Base-by-base conservation (phyloP, 2,329 filamentous ascomycete genomes). In the Cladosporium halotolerans region DNA sequence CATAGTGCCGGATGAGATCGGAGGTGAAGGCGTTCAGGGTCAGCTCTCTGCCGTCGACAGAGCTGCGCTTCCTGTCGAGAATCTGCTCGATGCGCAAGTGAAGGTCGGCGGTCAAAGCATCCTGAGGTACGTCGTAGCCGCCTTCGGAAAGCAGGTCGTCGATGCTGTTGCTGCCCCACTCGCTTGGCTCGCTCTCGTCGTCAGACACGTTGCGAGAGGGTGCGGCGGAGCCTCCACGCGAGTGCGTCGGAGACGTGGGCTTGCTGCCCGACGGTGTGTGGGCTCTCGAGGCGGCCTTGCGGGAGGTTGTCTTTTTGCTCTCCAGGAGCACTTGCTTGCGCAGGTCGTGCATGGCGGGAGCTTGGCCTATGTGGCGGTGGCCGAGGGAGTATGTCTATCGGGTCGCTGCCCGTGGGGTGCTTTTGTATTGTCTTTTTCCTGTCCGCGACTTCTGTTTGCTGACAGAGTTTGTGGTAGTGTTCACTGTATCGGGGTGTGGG, bases 1-100 rank as follows among this genome's bases (percentile, higher is more conserved):
- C 80, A 65, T 81, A 89, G 62, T 87, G 83, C 43, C 81, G 78
- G 57, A 85, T 87, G 48, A 91, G 69, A 16, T 88, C 76, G 48
- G 84, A 79, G 39, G 79, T 77, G 66, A 85, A 89, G 1, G 75
- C 76, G 42, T 73, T 73, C 45, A 90, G 73, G 31, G 78, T 79
- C 39, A 81, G 76, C 62, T 89, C 85, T 49, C 89, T 82, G 18
- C 83, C 82, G 57, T 87, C 81, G 19, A 79, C 80, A 59, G 84
- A 89, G 69, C 85, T 89, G 59, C 85, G 83, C 76, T 95, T 95
- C 62, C 88, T 84, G 61, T 88, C 82, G 52, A 85, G 76, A 28
- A 95, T 80, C 60, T 87, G 83, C 45, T 85, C 77, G 57, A 95
- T 83, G 54, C 84, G 80, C 57, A 84, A 79, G 28, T 78, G 74